Conservation (phyloP, 192 early-diverging fungal species). For the Coemansia sp. region DNA sequence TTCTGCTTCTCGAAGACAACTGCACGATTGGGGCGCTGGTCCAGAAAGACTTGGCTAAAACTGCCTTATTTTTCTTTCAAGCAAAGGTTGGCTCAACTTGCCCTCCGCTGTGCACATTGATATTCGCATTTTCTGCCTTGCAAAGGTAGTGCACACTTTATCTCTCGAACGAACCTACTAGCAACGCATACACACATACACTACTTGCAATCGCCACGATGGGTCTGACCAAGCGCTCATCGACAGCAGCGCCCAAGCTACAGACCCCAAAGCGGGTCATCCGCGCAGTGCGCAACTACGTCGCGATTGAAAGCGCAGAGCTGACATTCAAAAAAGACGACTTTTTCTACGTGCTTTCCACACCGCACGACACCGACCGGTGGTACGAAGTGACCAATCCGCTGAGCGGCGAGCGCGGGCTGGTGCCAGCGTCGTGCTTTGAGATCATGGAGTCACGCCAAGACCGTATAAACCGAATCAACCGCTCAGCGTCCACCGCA, state of each 20-base stretch:
- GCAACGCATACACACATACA: background rate
- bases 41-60: constrained; percentile 6
- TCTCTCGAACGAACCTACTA: background rate
- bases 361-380: constrained; percentile 64
- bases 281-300: constrained; percentile 69
- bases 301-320: constrained; percentile 58
- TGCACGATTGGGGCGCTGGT: constrained; percentile 9
- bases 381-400: constrained; percentile 80
- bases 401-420: constrained; percentile 64
- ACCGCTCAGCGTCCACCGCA: constrained; percentile 46
- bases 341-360: constrained; percentile 72
- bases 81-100: constrained; percentile 5
- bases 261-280: constrained; percentile 70
- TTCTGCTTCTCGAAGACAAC: constrained; percentile 6
- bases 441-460: constrained; percentile 61
- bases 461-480: constrained; percentile 50
- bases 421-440: constrained; percentile 72
- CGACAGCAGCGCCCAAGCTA: constrained; percentile 37
- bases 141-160: background rate
- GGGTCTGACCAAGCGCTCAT: constrained; percentile 37
- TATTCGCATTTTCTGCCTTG: background rate
- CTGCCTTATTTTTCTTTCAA: constrained; percentile 10
- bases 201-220: constrained; percentile 8
- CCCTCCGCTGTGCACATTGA: constrained; percentile 3
- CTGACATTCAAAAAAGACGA: constrained; percentile 75